These are phyloP conservation scores for Clitoria ternatea DNA, from an alignment of 306 rosid genomes.

Conservation along the genomic window DNA sequence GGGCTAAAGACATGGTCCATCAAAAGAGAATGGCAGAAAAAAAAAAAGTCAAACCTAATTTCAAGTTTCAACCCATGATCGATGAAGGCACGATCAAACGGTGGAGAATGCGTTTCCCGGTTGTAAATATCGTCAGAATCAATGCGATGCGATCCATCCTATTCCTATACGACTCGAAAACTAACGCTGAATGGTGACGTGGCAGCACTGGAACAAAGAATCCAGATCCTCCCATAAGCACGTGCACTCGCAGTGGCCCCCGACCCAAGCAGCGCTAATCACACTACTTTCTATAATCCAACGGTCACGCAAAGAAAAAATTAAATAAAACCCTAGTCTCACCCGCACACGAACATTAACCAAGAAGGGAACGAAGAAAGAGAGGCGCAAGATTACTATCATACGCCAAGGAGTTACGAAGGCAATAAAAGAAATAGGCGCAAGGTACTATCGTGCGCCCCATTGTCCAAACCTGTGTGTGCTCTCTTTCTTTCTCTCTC, in stretches of 20 bases:
- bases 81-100: neutral
- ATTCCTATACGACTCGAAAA: neutral
- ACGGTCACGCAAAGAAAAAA: neutral
- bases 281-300: neutral
- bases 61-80: slow-evolving; percentile 21
- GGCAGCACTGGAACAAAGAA: slow-evolving; percentile 24
- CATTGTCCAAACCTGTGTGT: slow-evolving; percentile 43
- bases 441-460: slow-evolving; percentile 39
- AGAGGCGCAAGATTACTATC: slow-evolving; percentile 40
- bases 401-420: slow-evolving; percentile 18
- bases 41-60: slow-evolving; percentile 17
- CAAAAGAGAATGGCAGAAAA: neutral
- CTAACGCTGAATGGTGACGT: slow-evolving; percentile 18
- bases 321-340: neutral
- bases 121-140: slow-evolving; percentile 24
- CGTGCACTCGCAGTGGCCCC: slow-evolving; percentile 22
- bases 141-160: slow-evolving; percentile 17
- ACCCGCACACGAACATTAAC: neutral
- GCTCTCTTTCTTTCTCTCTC: slow-evolving; percentile 16
- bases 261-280: neutral
- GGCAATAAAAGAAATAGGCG: slow-evolving; percentile 25
- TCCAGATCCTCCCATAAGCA: slow-evolving; percentile 17
- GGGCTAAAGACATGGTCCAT: neutral
- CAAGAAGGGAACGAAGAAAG: neutral
- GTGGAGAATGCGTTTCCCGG: neutral